phyloP scores from a whole-genome alignment of 1,139 yeast species.

The Blastobotrys proliferans region DNA sequence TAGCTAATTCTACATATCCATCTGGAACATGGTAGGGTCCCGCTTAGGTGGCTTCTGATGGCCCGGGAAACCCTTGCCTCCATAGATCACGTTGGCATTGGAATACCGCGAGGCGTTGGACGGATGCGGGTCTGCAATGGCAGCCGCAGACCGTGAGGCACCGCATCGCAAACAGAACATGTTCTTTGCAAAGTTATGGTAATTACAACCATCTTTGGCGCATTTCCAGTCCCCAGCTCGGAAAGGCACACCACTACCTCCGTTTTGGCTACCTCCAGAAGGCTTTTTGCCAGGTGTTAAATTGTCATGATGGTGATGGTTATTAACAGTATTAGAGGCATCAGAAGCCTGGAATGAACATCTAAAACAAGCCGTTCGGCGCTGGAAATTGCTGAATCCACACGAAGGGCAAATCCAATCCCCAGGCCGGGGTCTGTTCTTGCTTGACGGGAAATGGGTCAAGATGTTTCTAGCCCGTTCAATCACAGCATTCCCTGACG shows the following conservation, averaged over 20 bases:
- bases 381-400: slow-evolving; percentile 91
- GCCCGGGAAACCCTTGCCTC: not conserved
- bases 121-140: slow-evolving; percentile 11
- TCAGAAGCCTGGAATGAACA: slow-evolving; percentile 80
- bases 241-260: slow-evolving; percentile 60
- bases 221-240: slow-evolving; percentile 99
- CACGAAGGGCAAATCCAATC: slow-evolving; percentile 98
- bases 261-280: not conserved
- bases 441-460: slow-evolving; percentile 81
- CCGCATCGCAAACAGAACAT: slow-evolving; percentile 85
- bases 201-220: slow-evolving; percentile 67
- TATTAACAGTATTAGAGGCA: slow-evolving; percentile 2
- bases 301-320: not conserved
- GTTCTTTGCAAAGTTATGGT: slow-evolving; percentile 93
- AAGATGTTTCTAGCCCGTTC: slow-evolving; percentile 79
- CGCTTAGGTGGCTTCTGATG: not conserved
- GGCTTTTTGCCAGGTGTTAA: not conserved
- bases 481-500: slow-evolving; percentile 71
- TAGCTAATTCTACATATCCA: no score
- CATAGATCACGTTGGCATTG: slow-evolving; percentile 9
- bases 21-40: no score
- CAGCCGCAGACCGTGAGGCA: slow-evolving; percentile 57
- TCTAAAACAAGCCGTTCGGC: slow-evolving; percentile 90
- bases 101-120: slow-evolving; percentile 4
- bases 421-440: slow-evolving; percentile 92